Evolutionary conservation across 176 grass and related monocot species (phyloP), one percentile per base, ranked within the genome.

Genomic region (Saccharum spontaneum): DNA sequence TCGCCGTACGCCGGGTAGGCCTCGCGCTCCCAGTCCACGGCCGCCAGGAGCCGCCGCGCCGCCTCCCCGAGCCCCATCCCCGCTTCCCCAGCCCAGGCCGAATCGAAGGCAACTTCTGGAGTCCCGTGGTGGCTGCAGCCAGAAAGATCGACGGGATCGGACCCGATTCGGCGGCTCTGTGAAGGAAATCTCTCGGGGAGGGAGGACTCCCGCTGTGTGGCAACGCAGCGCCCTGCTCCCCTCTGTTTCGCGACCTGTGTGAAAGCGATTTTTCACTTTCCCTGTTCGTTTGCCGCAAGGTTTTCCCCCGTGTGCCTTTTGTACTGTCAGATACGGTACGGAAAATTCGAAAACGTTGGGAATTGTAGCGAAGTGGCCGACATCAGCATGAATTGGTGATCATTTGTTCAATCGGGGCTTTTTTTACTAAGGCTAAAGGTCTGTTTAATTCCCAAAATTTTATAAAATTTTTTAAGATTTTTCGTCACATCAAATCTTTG

Each of bases 1-100:
- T 97, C 94, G 71, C 77, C 74, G 85, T 94, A 92, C 40, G 85
- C 67, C 34, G 94, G 94, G 88, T 86, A 94, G 31, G 85, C 72
- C 81, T 97, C 92, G 28, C 65, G 80, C 83, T 97, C 88, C 94
- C 87, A 97, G 65, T 88, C 83, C 62, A 85, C 37, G 45, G 71
- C 50, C 50, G 50, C 12, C 78, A 77, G 40, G 40, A 89, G 71
- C 22, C 13, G 34, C 76, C 9, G 63, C 64, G 52, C 78, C 78
- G 28, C 83, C 15, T 10, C 49, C n/a, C 23, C 39, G 77, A 76
- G 46, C 70, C 76, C 70, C 87, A 89, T 85, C 28, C 23, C 78
- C 84, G 50, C 55, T 33, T 50, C 48, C 46, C 36, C 71, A 8
- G 41, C 43, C 30, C 68, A 45, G 10, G 69, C 17, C n/a, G 36